Evolutionary conservation across 257 asterid species (phyloP).

Genomic region (Craterostigma plantagineum): DNA sequence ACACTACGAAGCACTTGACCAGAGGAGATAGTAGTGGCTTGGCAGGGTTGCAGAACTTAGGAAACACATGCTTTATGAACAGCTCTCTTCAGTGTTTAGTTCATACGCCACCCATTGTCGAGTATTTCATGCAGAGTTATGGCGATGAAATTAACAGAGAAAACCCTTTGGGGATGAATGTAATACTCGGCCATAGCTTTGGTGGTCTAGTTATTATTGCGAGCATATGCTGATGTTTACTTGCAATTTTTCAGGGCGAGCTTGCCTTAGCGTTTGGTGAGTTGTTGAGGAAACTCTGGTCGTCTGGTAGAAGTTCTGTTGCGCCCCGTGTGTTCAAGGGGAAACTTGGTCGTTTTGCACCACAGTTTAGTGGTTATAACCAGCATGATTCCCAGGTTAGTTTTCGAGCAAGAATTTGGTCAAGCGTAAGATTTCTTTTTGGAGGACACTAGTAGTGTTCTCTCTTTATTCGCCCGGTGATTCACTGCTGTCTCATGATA

Average conservation of each 20-base stretch:
- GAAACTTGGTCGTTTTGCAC: conserved; percentile 90
- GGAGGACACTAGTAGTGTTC: no score
- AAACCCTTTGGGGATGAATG: conserved; percentile 90
- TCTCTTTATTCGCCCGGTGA: no score
- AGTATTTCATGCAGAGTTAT: conserved; percentile 76
- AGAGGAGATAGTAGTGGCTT: conserved; percentile 65
- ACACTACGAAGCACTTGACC: conserved; percentile 21
- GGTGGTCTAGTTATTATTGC: no score
- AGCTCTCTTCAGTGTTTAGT: conserved; percentile 91
- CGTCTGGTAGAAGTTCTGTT: conserved; percentile 70
- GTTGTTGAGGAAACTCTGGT: conserved; percentile 82
- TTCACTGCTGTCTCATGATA: no score
- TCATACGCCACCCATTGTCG: conserved; percentile 77
- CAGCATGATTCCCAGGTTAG: conserved; percentile 96
- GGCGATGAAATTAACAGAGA: conserved; percentile 68
- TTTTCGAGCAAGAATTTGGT: conserved; percentile 7
- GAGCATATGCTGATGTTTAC: conserved; percentile 1
- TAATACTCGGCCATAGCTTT: conserved; percentile 14
- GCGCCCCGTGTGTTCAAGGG: conserved; percentile 90
- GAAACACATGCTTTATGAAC: conserved; percentile 98
- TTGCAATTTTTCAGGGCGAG: conserved; percentile 76
- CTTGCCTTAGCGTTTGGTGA: conserved; percentile 95
- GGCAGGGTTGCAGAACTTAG: conserved; percentile 90
- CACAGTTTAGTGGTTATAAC: conserved; percentile 96
- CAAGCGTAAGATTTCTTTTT: no score